Base-by-base conservation (phyloP, 345 rosid genomes). In the Passiflora organensis region DNA sequence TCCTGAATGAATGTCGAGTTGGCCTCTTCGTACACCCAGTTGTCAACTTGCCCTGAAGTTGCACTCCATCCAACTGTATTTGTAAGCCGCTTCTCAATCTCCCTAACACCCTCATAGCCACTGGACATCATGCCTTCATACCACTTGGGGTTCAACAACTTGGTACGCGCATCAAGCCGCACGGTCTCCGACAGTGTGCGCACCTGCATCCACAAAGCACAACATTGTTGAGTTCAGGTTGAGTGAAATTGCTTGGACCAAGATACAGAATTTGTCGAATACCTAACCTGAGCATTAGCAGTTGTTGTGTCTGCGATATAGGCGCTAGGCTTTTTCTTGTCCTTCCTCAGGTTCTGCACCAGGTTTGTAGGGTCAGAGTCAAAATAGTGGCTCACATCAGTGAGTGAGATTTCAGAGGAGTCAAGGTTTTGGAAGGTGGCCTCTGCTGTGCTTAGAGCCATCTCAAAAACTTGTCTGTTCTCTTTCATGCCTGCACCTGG, bases 1-100 rank as follows among this genome's bases (percentile, higher is more conserved):
- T 93, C 99, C 67, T 93, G 64, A 46, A 93, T 82, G 80, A 93
- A 93, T 1, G 99, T 93, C 6, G 96, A 19, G 82, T 89, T 93
- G 6, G 96, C 99, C 60, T 93, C 99, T 25, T 93, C 96, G 17
- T 93, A 86, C 0, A 89, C 99, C 96, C 96, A 89, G 64, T 93
- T 89, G 76, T 93, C 99, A 1, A 93, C 99, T 70, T 93, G 96
- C 28, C 99, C 96, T 0, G 96, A 93, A 0, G 99, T 93, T 55
- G 96, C 99, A 69, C 96, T 93, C 99, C 99, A 93, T 52, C 99
- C 99, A 2, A 93, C 99, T 0, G 95, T 93, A 53, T 93, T 89
- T 2, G 95, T 82, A 6, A 93, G 83, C 60, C 99, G 71, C 80
- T 93, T 93, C 84, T 93, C 96, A 17, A 93, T 93, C 68, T 93